phyloP scores from a whole-genome alignment of 2,329 filamentous ascomycete species.

The Aspergillus fumigatiaffinis region DNA sequence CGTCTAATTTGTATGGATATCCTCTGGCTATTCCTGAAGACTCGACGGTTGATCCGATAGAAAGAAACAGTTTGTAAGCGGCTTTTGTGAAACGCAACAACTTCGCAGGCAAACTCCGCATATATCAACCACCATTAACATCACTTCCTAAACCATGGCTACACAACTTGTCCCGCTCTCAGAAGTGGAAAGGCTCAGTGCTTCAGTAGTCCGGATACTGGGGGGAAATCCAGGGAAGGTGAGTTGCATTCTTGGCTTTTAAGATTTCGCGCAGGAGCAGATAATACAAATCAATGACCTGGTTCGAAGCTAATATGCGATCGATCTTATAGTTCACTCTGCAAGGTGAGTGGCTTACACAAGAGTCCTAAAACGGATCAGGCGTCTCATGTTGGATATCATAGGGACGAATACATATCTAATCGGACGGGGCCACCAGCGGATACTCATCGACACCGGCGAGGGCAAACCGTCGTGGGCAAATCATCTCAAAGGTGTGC shows the following conservation, averaged over 20 bases:
- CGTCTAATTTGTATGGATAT: not conserved
- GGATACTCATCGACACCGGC: constrained; percentile 86
- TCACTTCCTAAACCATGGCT: constrained; percentile 47
- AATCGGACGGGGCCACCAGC: constrained; percentile 66
- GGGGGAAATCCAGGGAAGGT: constrained; percentile 88
- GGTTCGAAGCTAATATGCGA: not conserved
- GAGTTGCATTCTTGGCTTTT: constrained; percentile 3
- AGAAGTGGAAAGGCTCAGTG: constrained; percentile 72
- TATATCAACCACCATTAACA: not conserved
- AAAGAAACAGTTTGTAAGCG: not conserved
- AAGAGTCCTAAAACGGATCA: not conserved
- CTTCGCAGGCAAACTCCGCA: not conserved
- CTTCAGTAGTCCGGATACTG: constrained; percentile 75
- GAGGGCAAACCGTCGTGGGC: constrained; percentile 76
- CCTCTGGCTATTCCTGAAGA: not conserved
- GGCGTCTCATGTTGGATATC: not conserved
- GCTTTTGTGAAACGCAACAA: not conserved
- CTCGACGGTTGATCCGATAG: not conserved
- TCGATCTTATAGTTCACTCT: constrained; percentile 49
- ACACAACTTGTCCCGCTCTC: constrained; percentile 61
- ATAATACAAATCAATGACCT: not conserved
- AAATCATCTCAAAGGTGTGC: constrained; percentile 57
- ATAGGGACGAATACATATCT: constrained; percentile 90
- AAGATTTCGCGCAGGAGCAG: not conserved
- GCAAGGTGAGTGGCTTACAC: constrained; percentile 44